Base-by-base conservation (phyloP, 345 rosid species). In the Mangifera indica region DNA sequence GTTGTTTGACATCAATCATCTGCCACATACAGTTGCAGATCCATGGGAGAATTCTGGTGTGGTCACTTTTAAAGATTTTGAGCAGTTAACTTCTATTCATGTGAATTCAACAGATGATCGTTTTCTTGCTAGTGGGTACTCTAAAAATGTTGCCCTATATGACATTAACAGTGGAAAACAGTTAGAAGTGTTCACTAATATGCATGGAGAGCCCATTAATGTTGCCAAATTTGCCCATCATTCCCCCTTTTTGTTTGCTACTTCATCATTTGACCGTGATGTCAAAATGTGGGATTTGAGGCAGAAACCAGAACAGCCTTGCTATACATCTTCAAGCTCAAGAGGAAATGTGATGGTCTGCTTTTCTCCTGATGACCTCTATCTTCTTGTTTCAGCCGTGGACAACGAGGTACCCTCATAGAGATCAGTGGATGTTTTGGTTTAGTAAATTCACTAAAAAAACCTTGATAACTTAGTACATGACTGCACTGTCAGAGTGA, bases 251-350 rank as follows among this genome's bases (percentile, higher is more conserved):
- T 53, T 83, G 64, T 85, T 85, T 71, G 85, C 80, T 32, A 85
- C 88, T 71, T 85, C 89, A 5, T 85, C 88, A 49, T 85, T 85
- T n/a, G 88, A 85, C 72, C 72, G 72, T 2, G 71, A 81, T 60
- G 85, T 85, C 53, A 85, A 83, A 76, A 79, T 83, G 86, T 85
- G 89, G 89, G 89, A 85, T 63, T 75, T 85, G 81, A 81, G 86
- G 69, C 76, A 77, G 79, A 81, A 75, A 55, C 79, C 63, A 4
- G 21, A 70, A 22, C 67, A 53, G 57, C 85, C 89, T 69, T 85
- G 89, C 80, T 85, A 79, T 56, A 75, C 82, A n/a, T 59, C 82
- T 61, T 83, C 86, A 69, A 85, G 88, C 77, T 77, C 82, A 8
- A 69, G 82, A 54, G 88, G 86, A 71, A 85, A 85, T 26, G 84